Evolutionary conservation across 768 basidiomycete species (phyloP).

Genomic region (Pulveroboletus ravenelii): DNA sequence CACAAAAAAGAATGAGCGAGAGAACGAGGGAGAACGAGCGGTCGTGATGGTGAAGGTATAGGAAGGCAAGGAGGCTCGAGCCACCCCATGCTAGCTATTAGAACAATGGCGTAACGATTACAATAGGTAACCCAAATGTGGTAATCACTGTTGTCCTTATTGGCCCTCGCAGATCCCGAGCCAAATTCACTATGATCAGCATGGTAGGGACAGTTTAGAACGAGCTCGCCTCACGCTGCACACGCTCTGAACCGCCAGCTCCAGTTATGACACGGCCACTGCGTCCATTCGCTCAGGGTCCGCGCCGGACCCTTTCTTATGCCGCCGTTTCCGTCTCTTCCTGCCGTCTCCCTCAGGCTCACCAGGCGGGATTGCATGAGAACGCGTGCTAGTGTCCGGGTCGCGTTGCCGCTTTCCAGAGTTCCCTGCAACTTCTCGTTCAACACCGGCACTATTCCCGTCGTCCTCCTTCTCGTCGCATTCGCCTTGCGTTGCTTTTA

Average conservation of each 20-base stretch:
- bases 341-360: conserved; percentile 10
- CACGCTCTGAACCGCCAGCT: neutral
- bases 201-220: no score
- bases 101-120: conserved; percentile 17
- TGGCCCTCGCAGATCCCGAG: neutral
- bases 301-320: conserved; percentile 32
- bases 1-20: neutral
- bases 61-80: neutral
- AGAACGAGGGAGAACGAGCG: conserved; percentile 5
- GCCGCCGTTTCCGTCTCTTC: conserved; percentile 41
- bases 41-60: conserved; percentile 7
- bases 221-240: no score
- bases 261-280: neutral
- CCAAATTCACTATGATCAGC: no score
- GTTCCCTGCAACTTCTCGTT: neutral
- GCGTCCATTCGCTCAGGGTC: neutral
- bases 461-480: conserved; percentile 5
- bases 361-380: conserved; percentile 6
- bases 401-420: conserved; percentile 18
- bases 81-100: neutral
- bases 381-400: conserved; percentile 2
- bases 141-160: conserved; percentile 6
- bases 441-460: neutral
- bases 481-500: conserved; percentile 33
- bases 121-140: conserved; percentile 18